A percentile compares a stretch with the other conserved stretches of the same genome.
These are phyloP conservation scores for Capronia epimyces DNA, from an alignment of 2,329 filamentous ascomycete species.

Conservation along the genomic window DNA sequence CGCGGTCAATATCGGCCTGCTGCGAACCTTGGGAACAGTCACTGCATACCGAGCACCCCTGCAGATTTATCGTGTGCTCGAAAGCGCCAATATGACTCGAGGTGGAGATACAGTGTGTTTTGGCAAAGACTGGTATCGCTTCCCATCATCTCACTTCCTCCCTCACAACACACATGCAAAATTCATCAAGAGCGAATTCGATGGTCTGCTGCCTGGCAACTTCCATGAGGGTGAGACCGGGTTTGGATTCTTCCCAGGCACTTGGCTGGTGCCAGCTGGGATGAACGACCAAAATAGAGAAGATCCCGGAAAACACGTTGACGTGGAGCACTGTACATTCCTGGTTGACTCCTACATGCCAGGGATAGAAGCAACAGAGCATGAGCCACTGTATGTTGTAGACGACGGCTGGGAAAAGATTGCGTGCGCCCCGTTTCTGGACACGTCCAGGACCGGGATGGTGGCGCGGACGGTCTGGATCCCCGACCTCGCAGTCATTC, in stretches of 20 bases:
- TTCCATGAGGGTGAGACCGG: slow-evolving; percentile 69
- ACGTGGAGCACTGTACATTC: slow-evolving; percentile 70
- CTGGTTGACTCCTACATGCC: slow-evolving; percentile 83
- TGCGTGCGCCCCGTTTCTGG: slow-evolving; percentile 72
- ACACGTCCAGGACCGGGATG: slow-evolving; percentile 66
- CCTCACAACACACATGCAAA: slow-evolving; percentile 78
- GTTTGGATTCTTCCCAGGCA: slow-evolving; percentile 72
- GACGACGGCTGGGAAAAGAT: slow-evolving; percentile 75
- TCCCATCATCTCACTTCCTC: slow-evolving; percentile 87
- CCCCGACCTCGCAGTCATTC: slow-evolving; percentile 65
- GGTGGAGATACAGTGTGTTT: slow-evolving; percentile 72
- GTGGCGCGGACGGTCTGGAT: slow-evolving; percentile 76
- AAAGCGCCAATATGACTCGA: slow-evolving; percentile 48
- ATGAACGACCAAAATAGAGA: slow-evolving; percentile 92
- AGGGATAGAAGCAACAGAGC: slow-evolving; percentile 51
- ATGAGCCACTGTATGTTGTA: slow-evolving; percentile 74
- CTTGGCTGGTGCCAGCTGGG: slow-evolving; percentile 72
- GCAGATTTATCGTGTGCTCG: slow-evolving; percentile 49
- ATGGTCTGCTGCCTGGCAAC: slow-evolving; percentile 80
- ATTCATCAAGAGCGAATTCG: slow-evolving; percentile 86
- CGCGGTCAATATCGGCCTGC: slow-evolving; percentile 60
- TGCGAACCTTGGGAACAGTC: slow-evolving; percentile 70
- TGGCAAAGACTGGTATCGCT: slow-evolving; percentile 97
- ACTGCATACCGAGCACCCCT: slow-evolving; percentile 81
- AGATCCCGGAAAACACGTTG: slow-evolving; percentile 76